These are phyloP conservation scores for Candida sanyaensis DNA, from an alignment of 1,139 yeast genomes.

Conservation along the genomic window DNA sequence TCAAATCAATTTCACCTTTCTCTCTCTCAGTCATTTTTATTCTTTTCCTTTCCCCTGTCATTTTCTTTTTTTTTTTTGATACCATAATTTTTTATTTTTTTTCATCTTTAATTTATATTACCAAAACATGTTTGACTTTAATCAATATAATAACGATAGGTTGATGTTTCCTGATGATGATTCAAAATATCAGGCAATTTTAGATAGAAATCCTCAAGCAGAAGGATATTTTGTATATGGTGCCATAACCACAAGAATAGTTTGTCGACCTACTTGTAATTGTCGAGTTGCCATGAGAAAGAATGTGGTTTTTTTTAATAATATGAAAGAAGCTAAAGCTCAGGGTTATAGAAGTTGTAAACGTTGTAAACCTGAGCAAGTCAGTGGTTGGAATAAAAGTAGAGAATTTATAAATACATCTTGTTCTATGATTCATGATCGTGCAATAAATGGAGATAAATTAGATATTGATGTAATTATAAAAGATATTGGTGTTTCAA, in stretches of 20 bases:
- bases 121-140: background rate
- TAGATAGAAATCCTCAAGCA: slow-evolving; percentile 12
- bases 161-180: slow-evolving; percentile 2
- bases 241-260: slow-evolving; percentile 12
- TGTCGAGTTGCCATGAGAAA: slow-evolving; percentile 12
- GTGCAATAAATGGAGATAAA: slow-evolving; percentile 8
- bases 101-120: background rate
- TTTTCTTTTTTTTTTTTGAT: background rate
- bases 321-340: slow-evolving; percentile 8
- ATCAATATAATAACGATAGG: background rate
- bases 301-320: slow-evolving; percentile 11
- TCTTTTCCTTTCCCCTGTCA: no score
- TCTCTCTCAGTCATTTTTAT: no score
- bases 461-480: slow-evolving; percentile 11
- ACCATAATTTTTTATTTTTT: no score
- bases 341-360: slow-evolving; percentile 13
- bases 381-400: slow-evolving; percentile 14
- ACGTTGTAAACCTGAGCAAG: slow-evolving; percentile 13
- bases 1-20: no score
- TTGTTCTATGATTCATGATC: slow-evolving; percentile 11
- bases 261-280: slow-evolving; percentile 15
- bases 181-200: slow-evolving; percentile 1
- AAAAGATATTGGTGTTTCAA: slow-evolving; percentile 19
- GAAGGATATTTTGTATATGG: slow-evolving; percentile 14
- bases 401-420: slow-evolving; percentile 13